phyloP scores from a whole-genome alignment of 768 basidiomycete genomes.

The Boletus sp. region DNA sequence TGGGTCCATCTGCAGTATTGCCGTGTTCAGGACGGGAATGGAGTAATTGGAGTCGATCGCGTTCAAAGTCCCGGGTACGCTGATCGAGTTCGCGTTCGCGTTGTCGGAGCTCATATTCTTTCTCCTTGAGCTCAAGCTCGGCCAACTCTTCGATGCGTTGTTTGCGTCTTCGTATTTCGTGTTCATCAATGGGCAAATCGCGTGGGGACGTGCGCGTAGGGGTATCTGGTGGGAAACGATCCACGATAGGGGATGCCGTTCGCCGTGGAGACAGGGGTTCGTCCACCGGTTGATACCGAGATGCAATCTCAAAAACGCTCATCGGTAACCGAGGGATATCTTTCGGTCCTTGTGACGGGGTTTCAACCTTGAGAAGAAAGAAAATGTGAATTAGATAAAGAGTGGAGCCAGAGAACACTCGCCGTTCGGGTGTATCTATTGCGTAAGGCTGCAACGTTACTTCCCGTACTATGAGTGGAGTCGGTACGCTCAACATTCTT shows the following conservation, averaged over 20 bases:
- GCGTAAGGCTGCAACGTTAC: conserved; percentile 67
- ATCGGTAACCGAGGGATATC: conserved; percentile 62
- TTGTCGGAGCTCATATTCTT: conserved; percentile 49
- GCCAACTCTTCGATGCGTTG: conserved; percentile 49
- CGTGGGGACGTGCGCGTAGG: conserved; percentile 12
- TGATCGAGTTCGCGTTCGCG: conserved; percentile 54
- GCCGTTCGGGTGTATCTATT: conserved; percentile 59
- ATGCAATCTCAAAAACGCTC: conserved; percentile 62
- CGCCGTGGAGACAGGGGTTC: conserved; percentile 41
- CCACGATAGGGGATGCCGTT: conserved; percentile 34
- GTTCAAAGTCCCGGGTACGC: conserved; percentile 54
- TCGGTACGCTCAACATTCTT: conserved; percentile 47
- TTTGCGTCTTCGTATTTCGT: conserved; percentile 32
- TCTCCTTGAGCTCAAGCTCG: conserved; percentile 52
- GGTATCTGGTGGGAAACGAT: conserved; percentile 28
- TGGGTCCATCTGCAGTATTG: conserved; percentile 30
- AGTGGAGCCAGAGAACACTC: conserved; percentile 23
- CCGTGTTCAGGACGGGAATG: conserved; percentile 31
- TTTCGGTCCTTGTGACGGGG: conserved; percentile 52
- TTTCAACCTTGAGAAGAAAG: conserved; percentile 40
- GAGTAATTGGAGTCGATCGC: conserved; percentile 44
- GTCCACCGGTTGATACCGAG: conserved; percentile 52
- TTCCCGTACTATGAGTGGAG: conserved; percentile 50
- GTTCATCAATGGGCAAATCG: conserved; percentile 20
- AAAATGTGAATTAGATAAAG: conserved; percentile 3